A percentile compares a stretch with the other conserved stretches of the same genome.
Conservation (phyloP, 2,329 filamentous ascomycete species). For the Colletotrichum gigasporum region DNA sequence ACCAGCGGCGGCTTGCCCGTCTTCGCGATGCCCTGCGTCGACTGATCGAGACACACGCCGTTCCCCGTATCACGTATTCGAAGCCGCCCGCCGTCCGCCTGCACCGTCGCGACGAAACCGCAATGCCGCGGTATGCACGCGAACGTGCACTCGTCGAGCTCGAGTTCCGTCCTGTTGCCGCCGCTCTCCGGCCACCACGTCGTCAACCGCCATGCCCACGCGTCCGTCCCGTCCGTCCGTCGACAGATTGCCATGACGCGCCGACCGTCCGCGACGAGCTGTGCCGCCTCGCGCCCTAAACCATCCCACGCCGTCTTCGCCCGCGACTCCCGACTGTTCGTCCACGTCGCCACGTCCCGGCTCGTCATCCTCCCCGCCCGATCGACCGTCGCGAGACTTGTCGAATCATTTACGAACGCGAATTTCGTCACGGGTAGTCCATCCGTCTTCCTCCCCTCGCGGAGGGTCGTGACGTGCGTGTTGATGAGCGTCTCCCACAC, state of each 20-base stretch:
- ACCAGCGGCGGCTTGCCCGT: conserved; percentile 21
- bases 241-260: conserved; percentile 14
- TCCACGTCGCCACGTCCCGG: conserved; percentile 7
- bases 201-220: conserved; percentile 14
- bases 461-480: conserved; percentile 5
- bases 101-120: conserved; percentile 21
- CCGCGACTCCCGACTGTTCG: conserved; percentile 2
- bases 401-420: conserved; percentile 14
- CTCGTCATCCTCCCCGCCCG: conserved; percentile 1
- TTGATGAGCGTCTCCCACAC: conserved; percentile 20
- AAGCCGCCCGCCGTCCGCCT: conserved; percentile 17
- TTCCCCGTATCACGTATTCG: conserved; percentile 9
- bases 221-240: neutral
- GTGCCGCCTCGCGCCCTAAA: conserved; percentile 5
- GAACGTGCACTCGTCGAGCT: conserved; percentile 22
- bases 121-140: conserved; percentile 9
- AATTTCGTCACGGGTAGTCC: neutral
- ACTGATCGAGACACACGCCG: conserved; percentile 27
- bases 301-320: conserved; percentile 6
- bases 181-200: conserved; percentile 21
- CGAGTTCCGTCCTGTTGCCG: conserved; percentile 8
- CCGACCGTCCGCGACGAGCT: conserved; percentile 1
- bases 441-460: neutral
- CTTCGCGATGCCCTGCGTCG: conserved; percentile 26
- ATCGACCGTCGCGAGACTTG: neutral